Evolutionary conservation across 208 protist genomes (phyloP), one percentile per base, ranked within the genome.

Genomic region (Naegleria lovaniensis): DNA sequence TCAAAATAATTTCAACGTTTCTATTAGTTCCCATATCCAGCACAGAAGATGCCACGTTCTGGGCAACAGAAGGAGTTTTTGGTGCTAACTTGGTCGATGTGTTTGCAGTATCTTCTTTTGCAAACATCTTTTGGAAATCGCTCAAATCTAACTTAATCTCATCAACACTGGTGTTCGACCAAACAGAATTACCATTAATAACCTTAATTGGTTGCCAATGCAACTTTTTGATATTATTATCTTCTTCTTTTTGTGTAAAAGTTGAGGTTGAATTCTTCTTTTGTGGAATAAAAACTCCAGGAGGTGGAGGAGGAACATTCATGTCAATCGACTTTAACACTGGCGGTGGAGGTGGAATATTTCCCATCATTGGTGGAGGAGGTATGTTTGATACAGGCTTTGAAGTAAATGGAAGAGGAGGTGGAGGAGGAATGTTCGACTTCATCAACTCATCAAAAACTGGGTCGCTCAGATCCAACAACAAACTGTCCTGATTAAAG

Each of bases 151-250:
- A 1, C 19, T 13, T 36, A 36, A 36, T 79, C n/a, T 29, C 16
- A 79, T 79, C 67, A 36, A 79, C 36, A 33, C 29, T 79, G 25
- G 29, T 36, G 9, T 79, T 36, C 9, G 19, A 36, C 67, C 67
- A 79, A 79, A 79, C 67, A 36, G 25, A 36, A 36, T 79, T 79
- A 36, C 1, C n/a, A 79, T n/a, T 36, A 11, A 36, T n/a, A 79
- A 79, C 67, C 29, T 79, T 79, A 79, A 79, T 79, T 79, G 67
- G 67, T 79, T 79, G 16, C 67, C 67, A 79, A 33, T 79, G 67
- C 7, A 79, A 33, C 29, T 79, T 29, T 79, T 79, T 79, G 16
- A 36, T 79, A 36, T 79, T 79, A 33, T 36, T 79, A 79, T 79
- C 67, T 79, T 79, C 67, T 36, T 36, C 67, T 9, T 79, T 79